Evolutionary conservation across 768 basidiomycete genomes (phyloP).

Genomic region (Lentinula lateritia): DNA sequence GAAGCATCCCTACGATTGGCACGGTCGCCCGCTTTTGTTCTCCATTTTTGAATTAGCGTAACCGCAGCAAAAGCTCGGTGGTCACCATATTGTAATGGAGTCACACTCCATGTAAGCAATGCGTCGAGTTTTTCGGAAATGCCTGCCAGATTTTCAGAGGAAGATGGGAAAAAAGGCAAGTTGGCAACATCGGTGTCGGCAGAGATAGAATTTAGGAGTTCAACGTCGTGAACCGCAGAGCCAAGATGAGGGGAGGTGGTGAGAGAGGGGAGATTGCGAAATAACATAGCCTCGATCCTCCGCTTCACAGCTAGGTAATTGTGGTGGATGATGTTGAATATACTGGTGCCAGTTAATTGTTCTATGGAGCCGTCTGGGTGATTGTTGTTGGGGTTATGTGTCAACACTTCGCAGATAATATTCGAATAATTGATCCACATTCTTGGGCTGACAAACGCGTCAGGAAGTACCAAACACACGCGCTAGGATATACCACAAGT

Average conservation of each 20-base stretch:
- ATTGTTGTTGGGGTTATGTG: conserved; percentile 28
- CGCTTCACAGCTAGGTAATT: conserved; percentile 66
- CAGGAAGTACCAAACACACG: conserved; percentile 63
- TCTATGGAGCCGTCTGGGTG: conserved; percentile 28
- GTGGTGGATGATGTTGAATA: conserved; percentile 44
- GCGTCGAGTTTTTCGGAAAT: conserved; percentile 71
- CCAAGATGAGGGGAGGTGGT: conserved; percentile 49
- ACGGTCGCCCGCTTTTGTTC: conserved; percentile 54
- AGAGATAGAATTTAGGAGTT: conserved; percentile 78
- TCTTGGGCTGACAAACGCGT: conserved; percentile 69
- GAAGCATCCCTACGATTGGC: conserved; percentile 58
- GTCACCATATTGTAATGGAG: conserved; percentile 75
- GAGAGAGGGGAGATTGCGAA: conserved; percentile 59
- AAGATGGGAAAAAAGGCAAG: conserved; percentile 52
- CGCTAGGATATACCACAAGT: conserved; percentile 34
- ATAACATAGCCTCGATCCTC: conserved; percentile 79
- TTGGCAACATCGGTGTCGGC: conserved; percentile 54
- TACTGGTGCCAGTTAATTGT: conserved; percentile 29
- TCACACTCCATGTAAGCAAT: conserved; percentile 77
- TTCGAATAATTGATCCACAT: conserved; percentile 54
- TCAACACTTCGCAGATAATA: conserved; percentile 43
- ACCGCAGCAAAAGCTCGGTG: conserved; percentile 74
- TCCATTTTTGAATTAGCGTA: conserved; percentile 61
- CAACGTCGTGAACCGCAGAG: conserved; percentile 40
- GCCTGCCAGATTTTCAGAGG: conserved; percentile 28